Percentiles rank a stretch among this genome's conserved stretches.
phyloP scores from a whole-genome alignment of 2,329 filamentous ascomycete species.

The Berkeleyomyces basicola region DNA sequence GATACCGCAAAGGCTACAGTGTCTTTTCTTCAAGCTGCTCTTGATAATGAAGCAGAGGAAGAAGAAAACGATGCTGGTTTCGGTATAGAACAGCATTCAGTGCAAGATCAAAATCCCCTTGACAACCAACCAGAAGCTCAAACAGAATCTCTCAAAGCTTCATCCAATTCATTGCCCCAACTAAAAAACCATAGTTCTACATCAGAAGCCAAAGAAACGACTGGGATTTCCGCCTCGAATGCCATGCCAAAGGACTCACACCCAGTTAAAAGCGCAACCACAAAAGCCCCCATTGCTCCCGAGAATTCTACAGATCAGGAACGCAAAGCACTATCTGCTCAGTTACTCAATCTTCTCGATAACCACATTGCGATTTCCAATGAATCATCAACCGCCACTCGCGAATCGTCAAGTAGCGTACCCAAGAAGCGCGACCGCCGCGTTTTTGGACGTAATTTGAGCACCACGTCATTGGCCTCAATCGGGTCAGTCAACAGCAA shows the following conservation, averaged over 20 bases:
- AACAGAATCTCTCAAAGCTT: not conserved
- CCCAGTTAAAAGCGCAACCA: not conserved
- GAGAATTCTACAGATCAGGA: not conserved
- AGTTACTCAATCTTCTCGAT: constrained; percentile 13
- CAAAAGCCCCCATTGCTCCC: not conserved
- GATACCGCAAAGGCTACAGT: not conserved
- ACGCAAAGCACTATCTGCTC: constrained; percentile 10
- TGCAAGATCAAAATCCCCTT: not conserved
- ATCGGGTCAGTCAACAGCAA: constrained; percentile 10
- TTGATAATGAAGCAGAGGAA: constrained; percentile 4
- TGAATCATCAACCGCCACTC: constrained; percentile 13
- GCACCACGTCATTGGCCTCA: constrained; percentile 29
- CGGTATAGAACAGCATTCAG: not conserved
- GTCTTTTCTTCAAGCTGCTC: constrained; percentile 3
- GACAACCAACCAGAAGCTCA: not conserved
- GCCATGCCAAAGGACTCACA: not conserved
- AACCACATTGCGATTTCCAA: constrained; percentile 5
- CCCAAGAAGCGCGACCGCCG: constrained; percentile 26
- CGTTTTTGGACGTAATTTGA: constrained; percentile 41
- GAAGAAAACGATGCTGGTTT: not conserved
- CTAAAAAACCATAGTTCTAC: not conserved
- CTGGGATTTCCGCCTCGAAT: not conserved
- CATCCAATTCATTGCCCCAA: not conserved
- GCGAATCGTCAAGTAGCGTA: constrained; percentile 14
- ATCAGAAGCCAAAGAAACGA: not conserved